Evolutionary conservation across 2,329 filamentous ascomycete genomes (phyloP), one percentile per base, ranked within the genome.

Genomic region (Zymoseptoria passerinii): DNA sequence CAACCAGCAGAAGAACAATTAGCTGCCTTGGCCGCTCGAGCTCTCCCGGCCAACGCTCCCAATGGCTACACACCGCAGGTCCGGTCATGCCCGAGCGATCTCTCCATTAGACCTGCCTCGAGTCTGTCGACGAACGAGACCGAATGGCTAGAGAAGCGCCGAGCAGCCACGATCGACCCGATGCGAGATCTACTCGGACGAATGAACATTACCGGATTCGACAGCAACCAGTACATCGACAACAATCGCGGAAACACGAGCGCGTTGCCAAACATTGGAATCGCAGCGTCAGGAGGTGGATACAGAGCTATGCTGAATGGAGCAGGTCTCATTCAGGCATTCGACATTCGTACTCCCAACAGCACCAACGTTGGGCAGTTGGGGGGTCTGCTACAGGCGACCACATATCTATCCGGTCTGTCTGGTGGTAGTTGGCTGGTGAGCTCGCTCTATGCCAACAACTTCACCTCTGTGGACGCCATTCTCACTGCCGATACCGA

Each of bases 251-350:
- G 76, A 61, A 86, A 88, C 71, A 76, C 76, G 0, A 79, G 79
- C 16, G 76, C 78, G 1, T 67, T 87, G 27, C 85, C 86, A 0
- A 88, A 86, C 65, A 85, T 95, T 61, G 90, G 80, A 16, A 82
- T 95, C 62, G 89, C 90, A 9, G 78, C 88, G 50, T 94, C 89
- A 0, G 90, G 90, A 10, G 91, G 91, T 70, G 91, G 91, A 40
- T 95, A 94, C 71, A 81, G 91, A 58, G 90, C 91, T n/a, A 79
- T 95, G 76, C 78, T 92, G 77, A 92, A 88, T 69, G 90, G 89
- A 44, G 91, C 86, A 16, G 91, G 91, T 60, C 87, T 86, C 50
- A 67, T 95, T 16, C 83, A 88, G 28, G 91, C 90, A 0, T 92
- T 90, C 64, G 91, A 96, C 71, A 82, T 75, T 66, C 83, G 91